phyloP scores from a whole-genome alignment of 2,329 filamentous ascomycete genomes.

The Dactylellina parvicollis region DNA sequence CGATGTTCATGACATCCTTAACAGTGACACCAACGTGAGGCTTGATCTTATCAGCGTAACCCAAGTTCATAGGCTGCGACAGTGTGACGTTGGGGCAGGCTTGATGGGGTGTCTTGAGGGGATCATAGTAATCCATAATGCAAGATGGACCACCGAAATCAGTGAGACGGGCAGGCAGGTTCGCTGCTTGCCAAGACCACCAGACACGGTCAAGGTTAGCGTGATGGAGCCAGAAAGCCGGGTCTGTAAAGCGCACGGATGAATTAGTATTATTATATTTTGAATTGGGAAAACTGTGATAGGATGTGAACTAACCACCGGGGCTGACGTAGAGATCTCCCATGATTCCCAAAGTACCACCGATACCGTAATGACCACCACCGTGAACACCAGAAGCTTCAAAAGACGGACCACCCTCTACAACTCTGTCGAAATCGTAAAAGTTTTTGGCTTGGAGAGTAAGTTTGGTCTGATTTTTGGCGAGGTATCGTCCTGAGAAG shows the following conservation, averaged over 20 bases:
- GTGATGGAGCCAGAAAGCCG: constrained; percentile 58
- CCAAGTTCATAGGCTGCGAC: constrained; percentile 59
- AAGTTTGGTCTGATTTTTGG: constrained; percentile 19
- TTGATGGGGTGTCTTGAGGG: constrained; percentile 12
- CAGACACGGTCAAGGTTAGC: constrained; percentile 56
- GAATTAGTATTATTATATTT: neutral
- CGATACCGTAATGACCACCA: constrained; percentile 61
- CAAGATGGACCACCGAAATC: constrained; percentile 60
- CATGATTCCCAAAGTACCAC: constrained; percentile 59
- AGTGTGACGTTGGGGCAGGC: constrained; percentile 58
- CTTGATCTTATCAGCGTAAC: constrained; percentile 56
- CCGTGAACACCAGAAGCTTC: constrained; percentile 60
- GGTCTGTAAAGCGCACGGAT: constrained; percentile 38
- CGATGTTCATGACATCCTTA: constrained; percentile 59
- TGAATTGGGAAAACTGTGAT: constrained; percentile 15
- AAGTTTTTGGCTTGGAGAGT: constrained; percentile 23
- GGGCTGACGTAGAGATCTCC: constrained; percentile 61
- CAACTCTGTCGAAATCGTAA: constrained; percentile 56
- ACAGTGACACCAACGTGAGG: constrained; percentile 56
- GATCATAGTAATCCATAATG: constrained; percentile 53
- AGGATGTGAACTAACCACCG: constrained; percentile 56
- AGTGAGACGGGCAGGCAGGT: constrained; percentile 58
- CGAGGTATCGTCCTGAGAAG: constrained; percentile 47
- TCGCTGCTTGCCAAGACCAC: constrained; percentile 57
- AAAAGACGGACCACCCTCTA: constrained; percentile 59